Evolutionary conservation across 345 rosid species (phyloP).

Genomic region (Eucalyptus cloeziana): DNA sequence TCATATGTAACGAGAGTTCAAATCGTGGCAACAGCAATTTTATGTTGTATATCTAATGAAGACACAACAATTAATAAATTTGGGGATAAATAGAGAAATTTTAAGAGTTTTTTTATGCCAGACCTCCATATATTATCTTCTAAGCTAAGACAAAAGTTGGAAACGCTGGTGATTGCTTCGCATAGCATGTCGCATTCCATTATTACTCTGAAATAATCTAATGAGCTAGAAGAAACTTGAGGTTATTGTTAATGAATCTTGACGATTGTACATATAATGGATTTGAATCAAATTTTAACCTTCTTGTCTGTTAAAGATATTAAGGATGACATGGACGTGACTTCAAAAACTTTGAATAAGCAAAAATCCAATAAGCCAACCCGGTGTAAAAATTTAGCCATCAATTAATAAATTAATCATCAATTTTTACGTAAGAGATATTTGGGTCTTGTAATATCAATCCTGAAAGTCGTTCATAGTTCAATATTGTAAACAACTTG

Average conservation of each 20-base stretch:
- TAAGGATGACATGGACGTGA: neutral
- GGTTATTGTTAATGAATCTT: neutral
- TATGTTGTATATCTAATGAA: neutral
- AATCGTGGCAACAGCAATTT: neutral
- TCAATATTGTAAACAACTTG: no score
- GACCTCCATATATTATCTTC: neutral
- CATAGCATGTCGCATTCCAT: neutral
- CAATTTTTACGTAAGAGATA: no score
- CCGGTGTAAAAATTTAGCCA: neutral
- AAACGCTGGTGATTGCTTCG: neutral
- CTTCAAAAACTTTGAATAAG: neutral
- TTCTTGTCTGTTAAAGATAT: neutral
- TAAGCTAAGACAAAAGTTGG: neutral
- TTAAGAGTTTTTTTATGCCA: neutral
- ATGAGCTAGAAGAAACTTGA: neutral
- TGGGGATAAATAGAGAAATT: neutral
- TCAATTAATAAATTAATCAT: neutral
- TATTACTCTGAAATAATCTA: neutral
- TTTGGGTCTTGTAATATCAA: no score
- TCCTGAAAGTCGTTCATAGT: no score
- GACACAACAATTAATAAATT: neutral
- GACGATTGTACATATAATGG: neutral
- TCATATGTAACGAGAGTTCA: neutral
- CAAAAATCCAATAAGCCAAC: neutral
- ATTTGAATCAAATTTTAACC: neutral